Evolutionary conservation across 306 rosid species (phyloP), one percentile per base, ranked within the genome.

Genomic region (Hippophae rhamnoides): DNA sequence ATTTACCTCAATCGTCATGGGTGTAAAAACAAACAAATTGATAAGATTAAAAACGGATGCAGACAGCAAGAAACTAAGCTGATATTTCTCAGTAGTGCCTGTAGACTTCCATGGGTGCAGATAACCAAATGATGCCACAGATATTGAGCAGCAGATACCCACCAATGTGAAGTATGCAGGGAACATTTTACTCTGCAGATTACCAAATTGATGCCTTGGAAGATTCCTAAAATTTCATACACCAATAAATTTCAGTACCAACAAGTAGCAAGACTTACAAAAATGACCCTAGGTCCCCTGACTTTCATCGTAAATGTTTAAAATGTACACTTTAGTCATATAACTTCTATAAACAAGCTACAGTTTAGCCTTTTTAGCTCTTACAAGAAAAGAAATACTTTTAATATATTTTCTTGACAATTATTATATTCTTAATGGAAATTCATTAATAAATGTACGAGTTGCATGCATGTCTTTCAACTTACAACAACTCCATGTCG

Each of bases 131-230:
- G 95, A 84, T 18, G 84, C 95, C 26, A 80, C 94, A 1, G 99
- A 72, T 9, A 75, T 61, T 7, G 95, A 86, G 54, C 87, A 84
- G 58, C 95, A 86, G 42, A 62, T 64, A 43, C 85, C 90, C 13
- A 93, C 97, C 99, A 84, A 41, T 0, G 81, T 56, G 81, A 93
- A 93, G 64, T 86, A 93, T 2, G 97, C 99, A 4, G 99, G 99
- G 74, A 93, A 93, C 99, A 88, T 88, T 84, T 93, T 93, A 79
- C 99, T 85, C 49, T 93, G 99, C 70, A 93, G 77, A 79, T 88
- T 93, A 41, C 99, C 99, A 71, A 93, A 93, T 58, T 93, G 99
- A 74, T 93, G 99, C 80, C 99, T 76, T 11, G 99, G 99, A 38
- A 93, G 86, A 74, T 93, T 80, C 84, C 99, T 93, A 65, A 54